phyloP scores from a whole-genome alignment of 805 yeast species.

The Candida taoyuanica region DNA sequence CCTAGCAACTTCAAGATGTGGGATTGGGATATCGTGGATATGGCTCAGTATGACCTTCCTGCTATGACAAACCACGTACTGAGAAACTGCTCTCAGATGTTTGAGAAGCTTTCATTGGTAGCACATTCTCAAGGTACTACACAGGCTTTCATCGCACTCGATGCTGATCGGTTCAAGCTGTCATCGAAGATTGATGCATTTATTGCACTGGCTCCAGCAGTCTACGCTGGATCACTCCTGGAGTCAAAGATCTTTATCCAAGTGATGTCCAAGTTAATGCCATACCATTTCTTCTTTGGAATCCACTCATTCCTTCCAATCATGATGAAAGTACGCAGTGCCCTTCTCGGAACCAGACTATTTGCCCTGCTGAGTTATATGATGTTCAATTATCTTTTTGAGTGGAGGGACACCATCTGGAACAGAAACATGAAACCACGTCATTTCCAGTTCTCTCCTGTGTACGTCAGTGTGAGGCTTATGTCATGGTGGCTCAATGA shows the following conservation, averaged over 20 bases:
- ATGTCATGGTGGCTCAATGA: conserved; percentile 91
- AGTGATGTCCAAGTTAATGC: conserved; percentile 52
- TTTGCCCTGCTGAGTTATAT: conserved; percentile 67
- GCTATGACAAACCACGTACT: conserved; percentile 62
- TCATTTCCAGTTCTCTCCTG: conserved; percentile 83
- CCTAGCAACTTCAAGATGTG: conserved; percentile 56
- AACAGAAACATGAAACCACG: conserved; percentile 60
- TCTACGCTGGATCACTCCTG: conserved; percentile 76
- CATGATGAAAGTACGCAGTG: conserved; percentile 55
- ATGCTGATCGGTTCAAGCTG: conserved; percentile 41
- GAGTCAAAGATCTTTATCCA: conserved; percentile 57
- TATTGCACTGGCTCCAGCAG: conserved; percentile 85
- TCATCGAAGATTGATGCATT: conserved; percentile 60
- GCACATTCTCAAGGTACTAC: conserved; percentile 96
- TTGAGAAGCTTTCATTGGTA: conserved; percentile 50
- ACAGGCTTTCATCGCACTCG: conserved; percentile 68
- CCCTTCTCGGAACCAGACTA: conserved; percentile 43
- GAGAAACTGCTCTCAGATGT: conserved; percentile 28
- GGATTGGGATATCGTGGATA: conserved; percentile 90
- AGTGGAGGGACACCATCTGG: conserved; percentile 83
- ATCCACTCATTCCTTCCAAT: conserved; percentile 71
- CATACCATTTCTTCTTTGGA: conserved; percentile 60
- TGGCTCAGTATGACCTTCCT: conserved; percentile 77
- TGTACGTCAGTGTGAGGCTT: conserved; percentile 68
- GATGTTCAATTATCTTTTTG: conserved; percentile 83